A percentile compares a stretch with the other conserved stretches of the same genome.
These are phyloP conservation scores for Fistulifera pelliculosa DNA, from an alignment of 108 stramenopile species.

Conservation along the genomic window DNA sequence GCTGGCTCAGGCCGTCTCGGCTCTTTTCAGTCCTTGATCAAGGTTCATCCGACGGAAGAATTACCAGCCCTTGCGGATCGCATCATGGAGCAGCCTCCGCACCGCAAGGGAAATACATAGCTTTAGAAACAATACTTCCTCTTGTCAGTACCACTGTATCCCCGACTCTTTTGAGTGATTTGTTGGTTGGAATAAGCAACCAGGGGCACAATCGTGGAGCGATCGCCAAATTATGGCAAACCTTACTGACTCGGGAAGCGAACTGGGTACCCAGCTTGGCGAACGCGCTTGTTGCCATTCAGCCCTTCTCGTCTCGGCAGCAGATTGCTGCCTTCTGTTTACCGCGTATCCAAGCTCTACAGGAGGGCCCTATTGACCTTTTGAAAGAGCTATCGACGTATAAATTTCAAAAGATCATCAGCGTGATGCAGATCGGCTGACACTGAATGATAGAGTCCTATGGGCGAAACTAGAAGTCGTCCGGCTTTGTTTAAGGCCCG, in stretches of 20 bases:
- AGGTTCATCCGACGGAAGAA: slow-evolving; percentile 11
- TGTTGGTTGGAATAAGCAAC: slow-evolving; percentile 41
- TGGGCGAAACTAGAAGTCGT: slow-evolving; percentile 57
- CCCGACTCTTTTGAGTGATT: too few species aligned
- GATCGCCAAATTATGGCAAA: slow-evolving; percentile 50
- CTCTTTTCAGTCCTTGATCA: slow-evolving; percentile 38
- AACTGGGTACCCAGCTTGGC: too few species aligned
- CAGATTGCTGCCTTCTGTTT: slow-evolving; percentile 47
- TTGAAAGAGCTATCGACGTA: too few species aligned
- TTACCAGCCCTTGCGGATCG: slow-evolving; percentile 21
- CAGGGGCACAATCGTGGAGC: slow-evolving; percentile 30
- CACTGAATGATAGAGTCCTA: slow-evolving; percentile 17
- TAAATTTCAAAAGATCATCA: too few species aligned
- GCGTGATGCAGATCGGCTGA: slow-evolving; percentile 2
- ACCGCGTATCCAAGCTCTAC: slow-evolving; percentile 20
- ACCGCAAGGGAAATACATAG: slow-evolving; percentile 52
- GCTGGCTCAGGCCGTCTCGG: slow-evolving; percentile 37
- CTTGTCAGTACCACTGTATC: too few species aligned
- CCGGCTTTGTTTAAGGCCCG: slow-evolving; percentile 14
- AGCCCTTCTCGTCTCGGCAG: slow-evolving; percentile 21
- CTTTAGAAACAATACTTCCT: too few species aligned
- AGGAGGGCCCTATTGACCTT: slow-evolving; percentile 3
- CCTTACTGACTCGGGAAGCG: too few species aligned
- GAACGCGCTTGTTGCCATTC: slow-evolving; percentile 18
- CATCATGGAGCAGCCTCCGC: slow-evolving; percentile 32